These are phyloP conservation scores for Pseudoturritis turrita DNA, from an alignment of 345 rosid species.

Conservation along the genomic window DNA sequence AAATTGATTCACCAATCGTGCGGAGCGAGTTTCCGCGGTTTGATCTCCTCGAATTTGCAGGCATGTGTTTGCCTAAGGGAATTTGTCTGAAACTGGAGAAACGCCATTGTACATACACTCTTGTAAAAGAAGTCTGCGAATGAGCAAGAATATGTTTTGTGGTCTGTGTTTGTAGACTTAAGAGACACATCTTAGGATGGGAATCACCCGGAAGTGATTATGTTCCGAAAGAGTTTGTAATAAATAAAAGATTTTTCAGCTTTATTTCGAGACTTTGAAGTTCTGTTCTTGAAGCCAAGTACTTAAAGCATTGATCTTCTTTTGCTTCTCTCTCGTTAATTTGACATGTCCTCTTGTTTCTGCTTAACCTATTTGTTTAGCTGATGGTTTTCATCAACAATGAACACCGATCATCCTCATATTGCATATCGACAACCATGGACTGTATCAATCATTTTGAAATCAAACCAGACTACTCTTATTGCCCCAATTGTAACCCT, in stretches of 20 bases:
- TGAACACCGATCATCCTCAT: not conserved
- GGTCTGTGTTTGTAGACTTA: constrained; percentile 5
- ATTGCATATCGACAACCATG: not conserved
- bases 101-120: constrained; percentile 16
- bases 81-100: constrained; percentile 5
- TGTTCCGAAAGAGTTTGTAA: constrained; percentile 18
- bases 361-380: not conserved
- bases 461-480: not conserved
- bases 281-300: not conserved
- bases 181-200: not conserved
- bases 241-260: not conserved
- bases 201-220: not conserved
- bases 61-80: not conserved
- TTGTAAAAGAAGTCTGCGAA: constrained; percentile 7
- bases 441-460: not conserved
- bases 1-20: not conserved
- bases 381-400: not conserved
- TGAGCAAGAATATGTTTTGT: constrained; percentile 16
- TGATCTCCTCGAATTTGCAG: not conserved
- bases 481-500: not conserved
- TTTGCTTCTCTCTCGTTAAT: not conserved
- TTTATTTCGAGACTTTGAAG: not conserved
- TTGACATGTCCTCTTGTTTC: not conserved
- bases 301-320: not conserved
- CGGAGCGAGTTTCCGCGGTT: not conserved